phyloP scores from a whole-genome alignment of 1,284 basidiomycete genomes.

The Trametes versicolor region DNA sequence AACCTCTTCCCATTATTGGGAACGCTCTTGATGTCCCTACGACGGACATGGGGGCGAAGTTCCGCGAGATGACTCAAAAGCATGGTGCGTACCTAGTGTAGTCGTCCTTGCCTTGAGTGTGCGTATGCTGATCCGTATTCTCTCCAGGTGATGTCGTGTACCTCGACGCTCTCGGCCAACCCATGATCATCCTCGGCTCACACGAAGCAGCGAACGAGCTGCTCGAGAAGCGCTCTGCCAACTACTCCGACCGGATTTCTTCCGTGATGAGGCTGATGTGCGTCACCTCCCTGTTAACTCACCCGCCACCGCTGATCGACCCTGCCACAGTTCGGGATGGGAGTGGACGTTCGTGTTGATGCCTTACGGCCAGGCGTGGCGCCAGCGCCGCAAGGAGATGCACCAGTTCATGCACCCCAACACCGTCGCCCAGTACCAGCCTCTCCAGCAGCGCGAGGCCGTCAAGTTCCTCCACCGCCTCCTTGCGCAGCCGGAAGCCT shows the following conservation, averaged over 20 bases:
- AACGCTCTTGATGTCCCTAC: conserved; percentile 35
- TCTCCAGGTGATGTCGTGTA: conserved; percentile 35
- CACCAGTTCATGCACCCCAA: conserved; percentile 33
- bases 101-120: neutral
- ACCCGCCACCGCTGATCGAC: neutral
- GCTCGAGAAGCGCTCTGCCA: conserved; percentile 36
- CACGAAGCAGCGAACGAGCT: conserved; percentile 30
- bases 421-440: conserved; percentile 23
- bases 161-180: conserved; percentile 27
- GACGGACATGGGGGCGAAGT: conserved; percentile 26
- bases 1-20: conserved; percentile 35
- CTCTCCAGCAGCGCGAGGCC: conserved; percentile 20
- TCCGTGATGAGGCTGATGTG: conserved; percentile 30
- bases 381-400: conserved; percentile 30
- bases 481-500: conserved; percentile 6
- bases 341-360: conserved; percentile 28
- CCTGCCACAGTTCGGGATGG: conserved; percentile 28
- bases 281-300: neutral
- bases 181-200: conserved; percentile 24
- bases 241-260: conserved; percentile 29
- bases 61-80: conserved; percentile 22
- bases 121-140: neutral
- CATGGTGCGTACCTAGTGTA: conserved; percentile 3
- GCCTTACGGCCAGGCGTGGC: conserved; percentile 34
- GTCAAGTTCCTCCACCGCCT: conserved; percentile 29